Evolutionary conservation across 1,284 basidiomycete species (phyloP).

Genomic region (Mycosarcoma mackinlayi): DNA sequence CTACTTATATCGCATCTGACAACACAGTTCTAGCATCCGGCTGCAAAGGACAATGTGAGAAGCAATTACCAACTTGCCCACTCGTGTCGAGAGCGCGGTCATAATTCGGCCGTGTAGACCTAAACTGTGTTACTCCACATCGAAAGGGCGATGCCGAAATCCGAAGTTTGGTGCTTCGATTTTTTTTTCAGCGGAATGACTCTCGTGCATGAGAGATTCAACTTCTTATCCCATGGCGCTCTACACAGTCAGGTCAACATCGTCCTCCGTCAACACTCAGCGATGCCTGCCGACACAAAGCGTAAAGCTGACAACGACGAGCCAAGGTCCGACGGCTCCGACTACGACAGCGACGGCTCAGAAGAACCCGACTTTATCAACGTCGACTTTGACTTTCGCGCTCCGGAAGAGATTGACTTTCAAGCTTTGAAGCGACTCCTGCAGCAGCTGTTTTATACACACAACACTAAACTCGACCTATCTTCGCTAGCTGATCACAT

Average conservation of each 20-base stretch:
- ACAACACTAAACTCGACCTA: slow-evolving; percentile 59
- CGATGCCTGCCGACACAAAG: slow-evolving; percentile 40
- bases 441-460: slow-evolving; percentile 67
- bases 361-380: slow-evolving; percentile 63
- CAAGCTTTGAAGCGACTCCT: slow-evolving; percentile 62
- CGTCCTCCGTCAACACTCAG: no score
- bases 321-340: slow-evolving; percentile 39
- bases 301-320: slow-evolving; percentile 46
- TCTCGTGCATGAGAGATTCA: slow-evolving; percentile 5
- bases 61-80: no score
- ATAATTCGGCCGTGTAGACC: slow-evolving; percentile 10
- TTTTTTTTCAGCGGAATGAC: slow-evolving; percentile 7
- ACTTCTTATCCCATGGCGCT: neutral
- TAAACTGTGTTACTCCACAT: slow-evolving; percentile 21
- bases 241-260: no score
- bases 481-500: slow-evolving; percentile 50
- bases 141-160: neutral
- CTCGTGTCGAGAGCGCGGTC: no score
- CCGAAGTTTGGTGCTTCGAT: slow-evolving; percentile 9
- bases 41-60: no score
- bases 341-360: slow-evolving; percentile 46
- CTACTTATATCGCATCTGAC: no score
- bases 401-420: slow-evolving; percentile 60
- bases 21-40: no score
- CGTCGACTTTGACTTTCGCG: slow-evolving; percentile 65